Conservation (phyloP, 169 alveolate genomes). For the Besnoitia besnoiti region DNA sequence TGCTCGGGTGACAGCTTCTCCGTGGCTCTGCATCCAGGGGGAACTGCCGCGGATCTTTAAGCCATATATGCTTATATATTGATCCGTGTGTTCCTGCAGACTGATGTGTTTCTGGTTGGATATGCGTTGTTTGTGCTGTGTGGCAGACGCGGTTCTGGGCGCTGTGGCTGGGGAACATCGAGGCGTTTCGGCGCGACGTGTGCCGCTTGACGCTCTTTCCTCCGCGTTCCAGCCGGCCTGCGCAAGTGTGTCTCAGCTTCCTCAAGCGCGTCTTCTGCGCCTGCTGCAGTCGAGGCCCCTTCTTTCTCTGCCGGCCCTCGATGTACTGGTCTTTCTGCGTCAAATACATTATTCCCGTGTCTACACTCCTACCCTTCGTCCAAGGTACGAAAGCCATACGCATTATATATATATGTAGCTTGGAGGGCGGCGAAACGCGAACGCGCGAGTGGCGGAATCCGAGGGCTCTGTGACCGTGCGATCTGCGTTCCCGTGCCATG, state of each 20-base stretch:
- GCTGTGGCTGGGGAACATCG: slow-evolving; percentile 6
- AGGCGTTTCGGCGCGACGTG: not conserved
- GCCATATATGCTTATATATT: too few species aligned
- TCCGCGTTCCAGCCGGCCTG: not conserved
- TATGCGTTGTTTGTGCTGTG: not conserved
- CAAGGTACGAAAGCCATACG: slow-evolving; percentile 16
- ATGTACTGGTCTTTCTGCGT: not conserved
- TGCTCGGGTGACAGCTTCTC: too few species aligned
- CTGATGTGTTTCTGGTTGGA: not conserved
- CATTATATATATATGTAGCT: too few species aligned
- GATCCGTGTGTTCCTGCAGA: not conserved
- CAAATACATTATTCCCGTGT: not conserved
- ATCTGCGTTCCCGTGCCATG: too few species aligned
- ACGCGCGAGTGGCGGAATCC: too few species aligned
- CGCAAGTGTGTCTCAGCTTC: not conserved
- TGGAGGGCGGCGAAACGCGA: too few species aligned
- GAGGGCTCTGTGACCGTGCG: too few species aligned
- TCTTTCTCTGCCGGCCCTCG: not conserved
- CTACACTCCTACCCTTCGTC: not conserved
- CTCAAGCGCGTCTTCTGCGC: not conserved
- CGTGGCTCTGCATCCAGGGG: too few species aligned
- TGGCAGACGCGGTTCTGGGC: not conserved
- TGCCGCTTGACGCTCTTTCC: slow-evolving; percentile 13
- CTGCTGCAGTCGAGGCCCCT: not conserved
- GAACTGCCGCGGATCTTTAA: too few species aligned